Evolutionary conservation across 768 basidiomycete species (phyloP), one percentile per base, ranked within the genome.

Genomic region (Trametes sanguinea): DNA sequence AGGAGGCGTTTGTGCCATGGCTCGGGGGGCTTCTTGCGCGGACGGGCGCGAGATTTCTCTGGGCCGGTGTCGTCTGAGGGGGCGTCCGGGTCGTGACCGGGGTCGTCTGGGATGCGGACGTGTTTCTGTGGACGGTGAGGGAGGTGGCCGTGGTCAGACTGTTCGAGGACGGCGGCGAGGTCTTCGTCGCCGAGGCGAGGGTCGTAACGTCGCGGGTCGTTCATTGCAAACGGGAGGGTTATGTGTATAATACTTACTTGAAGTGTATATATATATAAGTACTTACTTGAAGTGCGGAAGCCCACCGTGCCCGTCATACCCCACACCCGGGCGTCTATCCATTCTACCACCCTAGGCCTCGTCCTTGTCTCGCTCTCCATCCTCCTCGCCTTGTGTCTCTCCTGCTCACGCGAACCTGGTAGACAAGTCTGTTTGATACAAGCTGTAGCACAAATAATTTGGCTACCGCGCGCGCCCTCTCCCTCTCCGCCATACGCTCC

Each of bases 151-250:
- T 35, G 32, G 7, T 45, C 46, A 22, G 51, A 59, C n/a, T 63
- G 60, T 7, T 65, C 65, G 59, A 57, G 63, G 11, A 46, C 46
- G 6, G 35, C 35, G 35, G 35, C 35, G 35, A 37, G 6, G 30
- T 62, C 66, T 62, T 73, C 70, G 55, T 72, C 71, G n/a, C 73
- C 70, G 50, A 73, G 65, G 30, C 72, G 69, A 13, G 69, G 72
- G 54, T 73, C 73, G 57, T 65, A 65, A 27, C 46, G 63, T 14
- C 48, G 61, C n/a, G 47, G 58, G 43, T 44, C 42, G 51, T 47
- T 60, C 62, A 51, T 56, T 45, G 8, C 9, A 2, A 13, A 14
- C 4, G 42, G n/a, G 10, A 43, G 42, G 1, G 10, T 6, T 43
- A 43, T 3, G 2, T 5, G 42, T 7, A 7, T 39, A 8, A 7